These are phyloP conservation scores for Asterella californica DNA, from an alignment of 225 moss, liverwort and hornwort genomes.

Conservation along the genomic window DNA sequence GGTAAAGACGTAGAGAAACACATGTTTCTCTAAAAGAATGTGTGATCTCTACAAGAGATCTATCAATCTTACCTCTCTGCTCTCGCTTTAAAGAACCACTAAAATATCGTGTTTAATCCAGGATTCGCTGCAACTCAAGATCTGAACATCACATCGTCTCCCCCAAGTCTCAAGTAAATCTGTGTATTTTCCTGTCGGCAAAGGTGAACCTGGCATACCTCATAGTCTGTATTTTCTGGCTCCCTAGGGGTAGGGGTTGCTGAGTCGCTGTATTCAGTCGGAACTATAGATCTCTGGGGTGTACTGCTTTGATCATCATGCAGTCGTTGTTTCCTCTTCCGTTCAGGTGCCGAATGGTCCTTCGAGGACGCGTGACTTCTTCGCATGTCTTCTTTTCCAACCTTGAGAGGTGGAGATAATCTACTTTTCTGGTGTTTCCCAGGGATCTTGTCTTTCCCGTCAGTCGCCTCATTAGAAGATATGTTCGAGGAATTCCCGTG, in stretches of 20 bases:
- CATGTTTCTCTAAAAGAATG: too few relatives aligned
- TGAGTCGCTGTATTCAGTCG: not conserved
- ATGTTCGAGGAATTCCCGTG: not conserved
- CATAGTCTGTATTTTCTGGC: conserved; percentile 17
- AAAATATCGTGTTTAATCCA: too few relatives aligned
- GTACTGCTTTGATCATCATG: not conserved
- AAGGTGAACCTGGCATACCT: conserved; percentile 15
- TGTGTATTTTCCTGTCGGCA: not conserved
- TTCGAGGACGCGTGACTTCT: not conserved
- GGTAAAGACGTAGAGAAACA: too few relatives aligned
- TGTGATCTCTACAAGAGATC: too few relatives aligned
- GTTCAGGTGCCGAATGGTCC: conserved; percentile 23
- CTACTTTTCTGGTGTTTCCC: conserved; percentile 16
- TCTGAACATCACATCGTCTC: not conserved
- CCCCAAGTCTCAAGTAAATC: not conserved
- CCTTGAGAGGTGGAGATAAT: conserved; percentile 19
- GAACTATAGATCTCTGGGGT: not conserved
- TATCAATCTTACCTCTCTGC: too few relatives aligned
- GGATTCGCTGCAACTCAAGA: not conserved
- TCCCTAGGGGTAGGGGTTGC: conserved; percentile 2
- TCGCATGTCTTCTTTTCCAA: conserved; percentile 19
- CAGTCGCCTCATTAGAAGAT: conserved; percentile 15
- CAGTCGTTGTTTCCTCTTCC: conserved; percentile 35
- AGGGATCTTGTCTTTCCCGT: conserved; percentile 13
- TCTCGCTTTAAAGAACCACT: too few relatives aligned